Evolutionary conservation across 176 grass and related monocot species (phyloP), one percentile per base, ranked within the genome.

Genomic region (Carex cristatella): DNA sequence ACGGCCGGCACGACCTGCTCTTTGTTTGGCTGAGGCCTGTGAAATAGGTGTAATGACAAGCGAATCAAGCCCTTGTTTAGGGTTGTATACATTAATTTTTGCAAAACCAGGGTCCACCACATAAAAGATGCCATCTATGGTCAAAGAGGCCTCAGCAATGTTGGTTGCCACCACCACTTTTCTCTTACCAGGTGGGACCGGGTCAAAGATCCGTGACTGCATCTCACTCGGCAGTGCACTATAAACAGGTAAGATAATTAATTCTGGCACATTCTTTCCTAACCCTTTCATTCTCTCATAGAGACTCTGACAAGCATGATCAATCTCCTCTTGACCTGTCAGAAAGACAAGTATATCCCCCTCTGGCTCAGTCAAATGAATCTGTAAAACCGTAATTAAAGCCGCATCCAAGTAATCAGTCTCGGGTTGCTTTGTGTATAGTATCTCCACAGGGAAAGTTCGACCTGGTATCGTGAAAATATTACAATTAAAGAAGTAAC

Each of bases 401-500:
- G 92, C 95, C 59, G 91, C 92, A 91, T 98, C 92, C 74, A 98
- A 77, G 80, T 98, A 98, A 84, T 94, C 95, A 60, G 92, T 90
- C 85, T 98, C 92, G 8, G 95, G 89, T 67, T 98, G 92, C 87
- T 94, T 94, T 7, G 95, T 91, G 74, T 98, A 94, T 4, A 98
- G 86, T 91, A 98, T 98, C 84, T 98, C 95, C 82, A 98, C 95
- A 5, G 95, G 94, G 61, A 93, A 94, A 15, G 92, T 98, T 87
- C 95, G 91, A 78, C 95, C 95, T 38, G 95, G 95, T 90, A 98
- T 98, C 0, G 95, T 98, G 85, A 98, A 98, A 61, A 98, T 98
- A 69, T 94, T 98, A 74, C 95, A 98, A 72, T 94, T 92, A 59
- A 94, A 98, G 54, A 98, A 98, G 72, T 98, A 98, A 18, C 95